These are phyloP conservation scores for Microdochium trichocladiopsis DNA, from an alignment of 2,329 filamentous ascomycete genomes.

Conservation along the genomic window DNA sequence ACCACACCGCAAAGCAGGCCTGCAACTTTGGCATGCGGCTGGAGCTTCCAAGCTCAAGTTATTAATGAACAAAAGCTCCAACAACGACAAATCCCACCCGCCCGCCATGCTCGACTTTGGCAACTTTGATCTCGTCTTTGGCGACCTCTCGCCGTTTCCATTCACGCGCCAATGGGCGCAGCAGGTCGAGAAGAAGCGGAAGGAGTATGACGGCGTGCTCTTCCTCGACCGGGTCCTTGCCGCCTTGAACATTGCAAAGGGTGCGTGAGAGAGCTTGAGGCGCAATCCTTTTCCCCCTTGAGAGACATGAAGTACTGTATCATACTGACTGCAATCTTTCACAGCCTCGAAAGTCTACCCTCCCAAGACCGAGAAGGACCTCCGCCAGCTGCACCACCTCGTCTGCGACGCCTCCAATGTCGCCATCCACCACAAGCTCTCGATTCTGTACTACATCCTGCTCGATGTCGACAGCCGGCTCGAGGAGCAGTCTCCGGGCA, in stretches of 20 bases:
- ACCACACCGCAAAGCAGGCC: not conserved
- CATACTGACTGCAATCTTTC: conserved; percentile 13
- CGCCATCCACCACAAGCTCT: conserved; percentile 71
- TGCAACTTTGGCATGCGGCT: not conserved
- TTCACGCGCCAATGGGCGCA: conserved; percentile 56
- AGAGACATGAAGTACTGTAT: no score
- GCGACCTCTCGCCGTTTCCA: conserved; percentile 47
- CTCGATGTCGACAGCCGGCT: conserved; percentile 60
- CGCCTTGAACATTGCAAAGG: conserved; percentile 61
- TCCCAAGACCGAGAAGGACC: conserved; percentile 59
- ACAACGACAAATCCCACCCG: not conserved
- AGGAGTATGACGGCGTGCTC: conserved; percentile 59
- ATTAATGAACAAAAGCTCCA: not conserved
- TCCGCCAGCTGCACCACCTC: conserved; percentile 63
- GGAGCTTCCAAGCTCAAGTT: not conserved
- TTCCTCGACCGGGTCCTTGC: conserved; percentile 76
- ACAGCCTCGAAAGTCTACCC: conserved; percentile 62
- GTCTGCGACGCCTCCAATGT: conserved; percentile 56
- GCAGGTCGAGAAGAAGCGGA: conserved; percentile 60
- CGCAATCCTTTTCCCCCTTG: conserved; percentile 2
- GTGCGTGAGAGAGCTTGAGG: conserved; percentile 32
- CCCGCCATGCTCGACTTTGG: conserved; percentile 55
- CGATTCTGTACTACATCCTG: conserved; percentile 76
- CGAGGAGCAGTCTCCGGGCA: conserved; percentile 27
- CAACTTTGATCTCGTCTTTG: conserved; percentile 63